phyloP scores from a whole-genome alignment of 805 yeast genomes.

The Saccharomycopsis fodiens region DNA sequence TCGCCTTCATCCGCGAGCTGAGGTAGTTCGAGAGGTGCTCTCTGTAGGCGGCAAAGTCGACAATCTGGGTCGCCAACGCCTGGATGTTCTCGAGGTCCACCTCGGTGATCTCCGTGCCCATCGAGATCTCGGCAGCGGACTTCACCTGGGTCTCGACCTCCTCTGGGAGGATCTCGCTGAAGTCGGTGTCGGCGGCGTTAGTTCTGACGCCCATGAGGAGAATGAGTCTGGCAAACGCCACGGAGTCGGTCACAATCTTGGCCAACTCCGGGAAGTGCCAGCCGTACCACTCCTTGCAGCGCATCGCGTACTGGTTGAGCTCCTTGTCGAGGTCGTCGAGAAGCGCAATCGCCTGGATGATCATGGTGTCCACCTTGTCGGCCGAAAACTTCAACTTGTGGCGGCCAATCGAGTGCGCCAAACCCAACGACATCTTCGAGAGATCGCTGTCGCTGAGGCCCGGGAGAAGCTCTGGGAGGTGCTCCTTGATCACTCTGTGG shows the following conservation, averaged over 20 bases:
- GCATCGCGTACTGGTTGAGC: constrained; percentile 96
- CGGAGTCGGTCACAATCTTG: constrained; percentile 91
- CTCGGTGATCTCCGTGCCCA: constrained; percentile 98
- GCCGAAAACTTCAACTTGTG: constrained; percentile 96
- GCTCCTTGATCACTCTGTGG: constrained; percentile 91
- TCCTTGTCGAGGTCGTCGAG: constrained; percentile 97
- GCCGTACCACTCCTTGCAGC: constrained; percentile 99
- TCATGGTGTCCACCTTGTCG: constrained; percentile 98
- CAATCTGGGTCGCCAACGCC: constrained; percentile 91
- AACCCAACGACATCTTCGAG: constrained; percentile 93
- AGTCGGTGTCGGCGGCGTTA: constrained; percentile 83
- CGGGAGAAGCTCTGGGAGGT: constrained; percentile 88
- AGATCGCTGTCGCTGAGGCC: constrained; percentile 82
- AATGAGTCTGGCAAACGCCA: constrained; percentile 91
- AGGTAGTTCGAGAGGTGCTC: constrained; percentile 91
- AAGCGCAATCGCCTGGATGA: constrained; percentile 96
- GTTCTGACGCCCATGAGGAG: constrained; percentile 91
- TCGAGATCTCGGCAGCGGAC: constrained; percentile 95
- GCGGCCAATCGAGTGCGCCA: constrained; percentile 98
- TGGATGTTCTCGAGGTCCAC: constrained; percentile 81
- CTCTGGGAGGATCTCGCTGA: constrained; percentile 87
- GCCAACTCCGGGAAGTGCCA: constrained; percentile 99
- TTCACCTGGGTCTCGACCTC: constrained; percentile 88
- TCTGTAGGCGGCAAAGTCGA: constrained; percentile 92
- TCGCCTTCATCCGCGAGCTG: constrained; percentile 94